Evolutionary conservation across 805 yeast species (phyloP).

Genomic region (Lipomyces yamanashiensis): DNA sequence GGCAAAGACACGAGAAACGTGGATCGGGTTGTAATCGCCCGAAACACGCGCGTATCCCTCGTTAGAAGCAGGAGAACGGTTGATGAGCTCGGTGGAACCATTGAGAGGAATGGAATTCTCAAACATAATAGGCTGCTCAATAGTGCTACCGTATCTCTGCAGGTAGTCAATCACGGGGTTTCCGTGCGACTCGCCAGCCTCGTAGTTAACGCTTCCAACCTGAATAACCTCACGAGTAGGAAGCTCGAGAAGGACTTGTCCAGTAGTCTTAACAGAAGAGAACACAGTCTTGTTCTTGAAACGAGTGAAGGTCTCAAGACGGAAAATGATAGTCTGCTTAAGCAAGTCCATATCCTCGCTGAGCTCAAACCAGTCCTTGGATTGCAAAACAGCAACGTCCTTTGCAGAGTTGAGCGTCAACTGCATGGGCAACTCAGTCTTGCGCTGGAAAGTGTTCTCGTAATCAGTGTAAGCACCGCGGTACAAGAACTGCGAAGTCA

Average conservation of each 20-base stretch:
- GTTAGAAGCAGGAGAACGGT: slow-evolving; percentile 85
- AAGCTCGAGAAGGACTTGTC: slow-evolving; percentile 83
- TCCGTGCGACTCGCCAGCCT: slow-evolving; percentile 91
- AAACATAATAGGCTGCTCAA: slow-evolving; percentile 90
- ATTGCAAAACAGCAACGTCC: slow-evolving; percentile 89
- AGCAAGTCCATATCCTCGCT: slow-evolving; percentile 71
- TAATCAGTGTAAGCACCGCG: slow-evolving; percentile 89
- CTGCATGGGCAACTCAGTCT: slow-evolving; percentile 84
- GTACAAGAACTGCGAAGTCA: slow-evolving; percentile 92
- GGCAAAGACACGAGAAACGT: slow-evolving; percentile 93
- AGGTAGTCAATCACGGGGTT: slow-evolving; percentile 97
- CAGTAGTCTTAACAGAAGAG: slow-evolving; percentile 79
- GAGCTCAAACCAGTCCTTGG: slow-evolving; percentile 97
- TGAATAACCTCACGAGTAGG: slow-evolving; percentile 88
- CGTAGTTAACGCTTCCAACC: slow-evolving; percentile 82
- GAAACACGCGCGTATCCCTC: slow-evolving; percentile 97
- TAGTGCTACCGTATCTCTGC: slow-evolving; percentile 85
- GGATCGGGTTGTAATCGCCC: slow-evolving; percentile 98
- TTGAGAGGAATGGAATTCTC: slow-evolving; percentile 88
- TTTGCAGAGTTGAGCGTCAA: slow-evolving; percentile 71
- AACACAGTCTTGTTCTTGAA: slow-evolving; percentile 77
- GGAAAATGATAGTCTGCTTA: slow-evolving; percentile 81
- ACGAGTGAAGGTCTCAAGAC: slow-evolving; percentile 81
- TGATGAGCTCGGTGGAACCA: slow-evolving; percentile 51
- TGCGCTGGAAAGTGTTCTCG: slow-evolving; percentile 89